These are phyloP conservation scores for Leucoagaricus sp. DNA, from an alignment of 1,284 basidiomycete species.

Conservation along the genomic window DNA sequence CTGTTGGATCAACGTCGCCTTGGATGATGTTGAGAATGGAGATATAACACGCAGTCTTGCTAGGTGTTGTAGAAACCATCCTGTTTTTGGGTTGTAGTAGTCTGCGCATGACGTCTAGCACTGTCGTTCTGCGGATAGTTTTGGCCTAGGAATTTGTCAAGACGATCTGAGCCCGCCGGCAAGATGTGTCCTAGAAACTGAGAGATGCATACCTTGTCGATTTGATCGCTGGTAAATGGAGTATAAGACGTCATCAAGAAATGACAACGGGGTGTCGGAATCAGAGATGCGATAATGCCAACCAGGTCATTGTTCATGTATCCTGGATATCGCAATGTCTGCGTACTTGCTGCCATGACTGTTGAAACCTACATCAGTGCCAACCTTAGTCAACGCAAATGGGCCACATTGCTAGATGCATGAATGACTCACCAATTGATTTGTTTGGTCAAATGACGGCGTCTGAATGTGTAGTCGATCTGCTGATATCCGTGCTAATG, in stretches of 20 bases:
- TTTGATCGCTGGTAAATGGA: slow-evolving; percentile 95
- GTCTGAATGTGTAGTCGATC: slow-evolving; percentile 91
- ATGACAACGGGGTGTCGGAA: slow-evolving; percentile 98
- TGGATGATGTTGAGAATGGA: slow-evolving; percentile 99
- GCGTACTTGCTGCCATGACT: slow-evolving; percentile 96
- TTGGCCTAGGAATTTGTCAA: slow-evolving; percentile 59
- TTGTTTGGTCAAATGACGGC: slow-evolving; percentile 93
- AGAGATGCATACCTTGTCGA: slow-evolving; percentile 73
- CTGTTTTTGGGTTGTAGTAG: slow-evolving; percentile 98
- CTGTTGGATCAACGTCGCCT: slow-evolving; percentile 97
- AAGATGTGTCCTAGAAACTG: not conserved
- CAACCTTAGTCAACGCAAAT: not conserved
- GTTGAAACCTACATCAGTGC: slow-evolving; percentile 72
- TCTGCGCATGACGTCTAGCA: slow-evolving; percentile 98
- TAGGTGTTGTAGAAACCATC: slow-evolving; percentile 94
- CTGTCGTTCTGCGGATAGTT: slow-evolving; percentile 89
- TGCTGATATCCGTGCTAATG: slow-evolving; percentile 88
- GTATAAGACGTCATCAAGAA: slow-evolving; percentile 99
- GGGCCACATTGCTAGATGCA: not conserved
- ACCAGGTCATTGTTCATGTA: slow-evolving; percentile 99
- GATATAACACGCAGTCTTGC: slow-evolving; percentile 94
- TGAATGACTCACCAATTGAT: slow-evolving; percentile 73
- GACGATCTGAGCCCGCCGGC: slow-evolving; percentile 5
- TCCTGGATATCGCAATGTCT: slow-evolving; percentile 95
- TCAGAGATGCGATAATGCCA: slow-evolving; percentile 95